Conservation (phyloP, 805 yeast genomes). For the Barnettozyma botsteinii region DNA sequence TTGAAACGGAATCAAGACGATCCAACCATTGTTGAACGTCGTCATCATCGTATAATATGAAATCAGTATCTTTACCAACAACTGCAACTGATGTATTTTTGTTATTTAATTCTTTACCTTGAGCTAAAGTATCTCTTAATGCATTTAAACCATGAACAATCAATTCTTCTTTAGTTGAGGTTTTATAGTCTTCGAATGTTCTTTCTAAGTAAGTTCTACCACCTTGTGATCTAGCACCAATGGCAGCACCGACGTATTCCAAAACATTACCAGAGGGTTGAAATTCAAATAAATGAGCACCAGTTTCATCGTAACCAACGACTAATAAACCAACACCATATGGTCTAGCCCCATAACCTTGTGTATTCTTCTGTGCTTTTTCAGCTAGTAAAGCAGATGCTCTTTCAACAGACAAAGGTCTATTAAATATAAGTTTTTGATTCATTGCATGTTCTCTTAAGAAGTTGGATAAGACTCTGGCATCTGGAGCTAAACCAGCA, state of each 20-base stretch:
- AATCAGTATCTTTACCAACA: constrained; percentile 77
- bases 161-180: constrained; percentile 61
- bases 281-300: constrained; percentile 91
- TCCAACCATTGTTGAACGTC: constrained; percentile 80
- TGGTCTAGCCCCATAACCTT: constrained; percentile 93
- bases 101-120: constrained; percentile 83
- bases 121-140: constrained; percentile 87
- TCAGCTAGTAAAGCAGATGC: constrained; percentile 88
- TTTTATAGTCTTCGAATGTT: constrained; percentile 61
- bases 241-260: constrained; percentile 90
- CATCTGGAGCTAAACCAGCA: constrained; percentile 98
- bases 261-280: constrained; percentile 92
- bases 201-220: constrained; percentile 95
- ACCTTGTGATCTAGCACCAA: constrained; percentile 98
- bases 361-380: constrained; percentile 96
- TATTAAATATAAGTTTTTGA: constrained; percentile 76
- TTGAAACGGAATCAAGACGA: constrained; percentile 59
- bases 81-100: constrained; percentile 87
- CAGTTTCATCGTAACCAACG: constrained; percentile 88
- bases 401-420: constrained; percentile 75
- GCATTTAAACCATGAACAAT: constrained; percentile 85
- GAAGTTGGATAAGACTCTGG: constrained; percentile 84
- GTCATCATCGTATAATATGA: constrained; percentile 77
- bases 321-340: constrained; percentile 94
- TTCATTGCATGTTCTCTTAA: constrained; percentile 89